Evolutionary conservation across 169 alveolate species (phyloP).

Genomic region (Hepatocystis sp.): DNA sequence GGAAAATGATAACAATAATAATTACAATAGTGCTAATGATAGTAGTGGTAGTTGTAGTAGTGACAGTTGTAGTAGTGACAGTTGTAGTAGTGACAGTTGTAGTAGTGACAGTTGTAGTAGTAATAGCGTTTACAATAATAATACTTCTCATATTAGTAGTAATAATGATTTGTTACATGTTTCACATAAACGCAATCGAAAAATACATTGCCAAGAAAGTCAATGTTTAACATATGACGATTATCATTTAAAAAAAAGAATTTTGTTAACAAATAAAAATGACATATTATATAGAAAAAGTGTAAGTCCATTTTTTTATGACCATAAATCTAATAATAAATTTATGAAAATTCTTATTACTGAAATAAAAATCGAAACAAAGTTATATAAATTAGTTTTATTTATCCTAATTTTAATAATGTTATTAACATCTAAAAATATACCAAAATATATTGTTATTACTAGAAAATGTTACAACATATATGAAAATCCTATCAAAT

Average conservation of each 20-base stretch:
- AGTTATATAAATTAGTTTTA: slow-evolving; percentile 54
- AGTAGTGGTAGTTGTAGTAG: too few species aligned
- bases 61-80: too few species aligned
- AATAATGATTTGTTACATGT: too few species aligned
- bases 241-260: slow-evolving; percentile 37
- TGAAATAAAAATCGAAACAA: slow-evolving; percentile 60
- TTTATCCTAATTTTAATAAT: slow-evolving; percentile 30
- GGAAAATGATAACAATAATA: neutral
- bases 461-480: slow-evolving; percentile 73
- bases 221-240: neutral
- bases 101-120: too few species aligned
- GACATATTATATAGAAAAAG: slow-evolving; percentile 1
- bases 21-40: too few species aligned
- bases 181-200: slow-evolving; percentile 4
- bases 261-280: slow-evolving; percentile 16
- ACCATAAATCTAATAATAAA: slow-evolving; percentile 32
- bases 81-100: too few species aligned
- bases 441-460: slow-evolving; percentile 50
- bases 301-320: slow-evolving; percentile 12
- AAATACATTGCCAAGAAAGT: slow-evolving; percentile 3
- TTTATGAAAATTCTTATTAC: slow-evolving; percentile 56
- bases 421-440: slow-evolving; percentile 50
- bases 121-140: too few species aligned
- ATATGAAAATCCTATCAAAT: slow-evolving; percentile 69
- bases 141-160: too few species aligned